Percentiles rank a stretch among this genome's conserved stretches.
These are phyloP conservation scores for Eucalyptus melliodora DNA, from an alignment of 345 rosid species.

Conservation along the genomic window DNA sequence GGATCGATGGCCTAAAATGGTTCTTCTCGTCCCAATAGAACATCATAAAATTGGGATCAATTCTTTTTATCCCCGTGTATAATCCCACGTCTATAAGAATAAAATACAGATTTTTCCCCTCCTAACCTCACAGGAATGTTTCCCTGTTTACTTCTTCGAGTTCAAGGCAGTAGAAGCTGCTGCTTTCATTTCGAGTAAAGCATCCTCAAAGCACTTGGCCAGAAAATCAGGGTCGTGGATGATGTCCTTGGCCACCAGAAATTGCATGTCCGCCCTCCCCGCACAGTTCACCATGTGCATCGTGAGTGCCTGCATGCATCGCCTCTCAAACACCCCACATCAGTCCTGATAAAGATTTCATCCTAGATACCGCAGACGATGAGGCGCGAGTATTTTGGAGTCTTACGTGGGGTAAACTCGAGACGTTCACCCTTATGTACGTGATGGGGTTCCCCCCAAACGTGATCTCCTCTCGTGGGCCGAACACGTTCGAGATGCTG, in stretches of 20 bases:
- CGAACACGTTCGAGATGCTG: conserved; percentile 39
- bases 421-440: conserved; percentile 14
- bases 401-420: conserved; percentile 33
- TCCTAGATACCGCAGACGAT: neutral
- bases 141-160: neutral
- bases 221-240: conserved; percentile 55
- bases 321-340: too few relatives aligned
- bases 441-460: conserved; percentile 14
- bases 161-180: conserved; percentile 7
- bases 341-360: neutral
- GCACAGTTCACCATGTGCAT: conserved; percentile 72
- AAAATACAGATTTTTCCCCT: neutral
- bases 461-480: conserved; percentile 37
- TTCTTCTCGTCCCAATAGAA: neutral
- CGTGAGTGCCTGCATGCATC: neutral
- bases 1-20: neutral
- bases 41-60: neutral
- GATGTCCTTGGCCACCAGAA: conserved; percentile 51
- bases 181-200: conserved; percentile 43
- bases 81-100: neutral
- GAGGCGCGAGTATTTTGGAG: neutral
- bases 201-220: conserved; percentile 46
- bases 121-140: neutral
- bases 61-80: neutral
- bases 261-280: conserved; percentile 47